Percentiles rank a stretch among this genome's conserved stretches.
phyloP scores from a whole-genome alignment of 208 protist genomes.

The Crithidia brevicula region DNA sequence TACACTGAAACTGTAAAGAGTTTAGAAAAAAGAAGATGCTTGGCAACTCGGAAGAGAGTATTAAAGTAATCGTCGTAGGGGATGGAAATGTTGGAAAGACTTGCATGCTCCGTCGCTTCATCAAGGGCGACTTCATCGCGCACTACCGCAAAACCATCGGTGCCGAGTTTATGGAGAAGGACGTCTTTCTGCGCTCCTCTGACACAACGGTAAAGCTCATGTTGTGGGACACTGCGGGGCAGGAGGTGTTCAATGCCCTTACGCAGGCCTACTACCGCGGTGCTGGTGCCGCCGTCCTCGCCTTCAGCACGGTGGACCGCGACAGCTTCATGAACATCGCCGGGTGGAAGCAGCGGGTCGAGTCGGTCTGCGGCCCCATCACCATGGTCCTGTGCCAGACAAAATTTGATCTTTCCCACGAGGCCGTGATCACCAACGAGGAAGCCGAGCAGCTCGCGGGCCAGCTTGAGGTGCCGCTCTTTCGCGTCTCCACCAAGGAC shows the following conservation, averaged over 20 bases:
- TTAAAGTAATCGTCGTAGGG: slow-evolving; percentile 96
- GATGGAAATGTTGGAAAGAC: slow-evolving; percentile 96
- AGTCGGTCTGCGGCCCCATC: slow-evolving; percentile 81
- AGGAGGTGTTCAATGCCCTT: slow-evolving; percentile 94
- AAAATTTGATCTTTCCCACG: slow-evolving; percentile 93
- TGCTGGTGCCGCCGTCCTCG: slow-evolving; percentile 81
- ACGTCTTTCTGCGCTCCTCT: slow-evolving; percentile 64
- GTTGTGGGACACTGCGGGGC: slow-evolving; percentile 96
- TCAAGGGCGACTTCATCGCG: slow-evolving; percentile 89
- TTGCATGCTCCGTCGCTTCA: slow-evolving; percentile 91
- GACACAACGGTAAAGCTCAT: slow-evolving; percentile 86
- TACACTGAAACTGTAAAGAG: too few relatives aligned
- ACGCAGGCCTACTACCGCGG: slow-evolving; percentile 94
- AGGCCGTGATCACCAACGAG: slow-evolving; percentile 74
- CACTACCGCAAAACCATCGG: slow-evolving; percentile 94
- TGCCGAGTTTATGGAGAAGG: slow-evolving; percentile 94
- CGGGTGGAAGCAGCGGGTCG: slow-evolving; percentile 89
- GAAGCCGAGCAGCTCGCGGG: slow-evolving; percentile 89
- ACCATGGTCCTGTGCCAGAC: slow-evolving; percentile 95
- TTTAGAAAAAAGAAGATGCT: too few relatives aligned
- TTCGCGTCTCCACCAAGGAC: slow-evolving; percentile 93
- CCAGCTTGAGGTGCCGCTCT: slow-evolving; percentile 85
- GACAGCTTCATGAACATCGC: slow-evolving; percentile 87
- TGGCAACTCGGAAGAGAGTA: slow-evolving; percentile 58
- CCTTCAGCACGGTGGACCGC: slow-evolving; percentile 92